Evolutionary conservation across 768 basidiomycete species (phyloP).

Genomic region (Leccinum variicolor): DNA sequence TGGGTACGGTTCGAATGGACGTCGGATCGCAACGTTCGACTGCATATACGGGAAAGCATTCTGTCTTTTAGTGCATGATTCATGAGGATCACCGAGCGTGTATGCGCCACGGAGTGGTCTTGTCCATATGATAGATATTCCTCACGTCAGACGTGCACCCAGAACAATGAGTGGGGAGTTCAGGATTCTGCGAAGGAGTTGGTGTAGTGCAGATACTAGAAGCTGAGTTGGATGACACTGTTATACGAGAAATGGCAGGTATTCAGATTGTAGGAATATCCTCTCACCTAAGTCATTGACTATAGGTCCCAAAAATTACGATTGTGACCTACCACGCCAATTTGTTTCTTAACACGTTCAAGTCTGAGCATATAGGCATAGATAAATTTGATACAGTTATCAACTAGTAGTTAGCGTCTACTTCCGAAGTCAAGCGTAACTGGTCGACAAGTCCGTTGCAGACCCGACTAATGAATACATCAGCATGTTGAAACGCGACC

Average conservation of each 20-base stretch:
- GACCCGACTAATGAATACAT: not conserved
- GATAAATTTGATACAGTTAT: not conserved
- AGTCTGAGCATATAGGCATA: no score
- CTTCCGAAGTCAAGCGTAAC: not conserved
- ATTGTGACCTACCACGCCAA: no score
- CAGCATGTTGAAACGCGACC: not conserved
- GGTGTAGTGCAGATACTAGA: not conserved
- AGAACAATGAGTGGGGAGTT: not conserved
- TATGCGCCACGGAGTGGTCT: not conserved
- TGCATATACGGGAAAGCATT: constrained; percentile 77
- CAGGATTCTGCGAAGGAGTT: no score
- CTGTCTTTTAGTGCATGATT: constrained; percentile 80
- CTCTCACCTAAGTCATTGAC: no score
- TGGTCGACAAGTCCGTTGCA: not conserved
- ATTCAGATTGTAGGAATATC: no score
- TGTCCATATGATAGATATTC: not conserved
- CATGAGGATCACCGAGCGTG: not conserved
- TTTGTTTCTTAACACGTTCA: no score
- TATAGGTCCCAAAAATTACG: no score
- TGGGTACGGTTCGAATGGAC: constrained; percentile 83
- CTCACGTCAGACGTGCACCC: not conserved
- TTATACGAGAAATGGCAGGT: not conserved
- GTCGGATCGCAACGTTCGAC: constrained; percentile 74
- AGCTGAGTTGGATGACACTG: not conserved
- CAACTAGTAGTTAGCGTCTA: not conserved